Evolutionary conservation across 2,329 filamentous ascomycete species (phyloP), one percentile per base, ranked within the genome.

Genomic region (Diaporthe humulicola): DNA sequence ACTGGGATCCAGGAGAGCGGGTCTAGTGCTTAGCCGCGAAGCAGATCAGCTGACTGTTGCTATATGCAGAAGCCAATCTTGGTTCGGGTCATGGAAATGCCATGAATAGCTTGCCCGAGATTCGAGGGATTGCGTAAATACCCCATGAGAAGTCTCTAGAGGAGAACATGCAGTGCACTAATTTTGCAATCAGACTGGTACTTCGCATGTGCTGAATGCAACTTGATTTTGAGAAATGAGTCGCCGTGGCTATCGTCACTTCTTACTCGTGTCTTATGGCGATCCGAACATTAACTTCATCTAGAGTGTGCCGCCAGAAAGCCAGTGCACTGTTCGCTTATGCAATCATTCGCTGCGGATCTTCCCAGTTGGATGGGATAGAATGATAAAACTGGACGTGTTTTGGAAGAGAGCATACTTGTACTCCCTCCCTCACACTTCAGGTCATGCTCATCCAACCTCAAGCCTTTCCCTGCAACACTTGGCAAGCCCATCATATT

Each of bases 371-470:
- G 25, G 28, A 25, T 9, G 9, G n/a, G 42, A 50, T 50, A n/a
- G 50, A 66, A 66, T 36, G 42, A 50, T 50, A n/a, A 66, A 66
- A 66, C 40, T 33, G 60, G 25, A 66, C 36, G 60, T 15, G 60
- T 66, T 66, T 48, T 40, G 30, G 60, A 48, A 66, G 17, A 22
- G 8, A 14, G 42, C 30, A 36, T 50, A 50, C 10, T 36, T 45
- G 28, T 36, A 36, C 42, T 15, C 61, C 61, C 9, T n/a, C 8
- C 28, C 14, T 33, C 17, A 28, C 19, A 58, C 33, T 17, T 48
- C 61, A 33, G 22, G 22, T 33, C 9, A 45, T 36, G 28, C 61
- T 50, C 28, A 17, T 30, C 30, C 61, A 36, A n/a, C 12, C 30
- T 33, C 15, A 36, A 36, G 42, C 42, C 17, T 48, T 19, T 19